Evolutionary conservation across 345 rosid genomes (phyloP), one percentile per base, ranked within the genome.

Genomic region (Eucalyptus polyanthemos): DNA sequence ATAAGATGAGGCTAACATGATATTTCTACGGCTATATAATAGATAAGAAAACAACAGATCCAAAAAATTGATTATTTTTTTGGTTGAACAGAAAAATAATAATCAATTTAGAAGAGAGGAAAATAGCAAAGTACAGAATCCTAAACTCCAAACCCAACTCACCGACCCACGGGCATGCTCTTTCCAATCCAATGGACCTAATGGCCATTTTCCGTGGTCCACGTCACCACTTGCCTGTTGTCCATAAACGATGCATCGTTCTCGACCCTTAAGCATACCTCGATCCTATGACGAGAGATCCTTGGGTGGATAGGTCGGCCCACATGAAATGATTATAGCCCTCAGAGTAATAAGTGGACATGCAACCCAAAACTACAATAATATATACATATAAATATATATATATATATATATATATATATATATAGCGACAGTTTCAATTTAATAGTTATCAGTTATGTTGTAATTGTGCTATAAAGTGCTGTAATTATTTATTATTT

Each of bases 271-370:
- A 58, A 24, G 65, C 0, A 58, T 6, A 58, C 0, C 7, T 50
- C 19, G 0, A 50, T 50, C 7, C 24, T 19, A 17, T 53, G 24
- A 53, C 0, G 4, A 53, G 14, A 24, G 65, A 10, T 58, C 7
- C 27, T 24, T 1, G 14, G 2, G 6, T 58, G 65, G 14, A 56
- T 24, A 25, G n/a, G 14, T 24, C 7, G 65, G 14, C 65, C 3
- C 65, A 1, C 14, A 11, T 5, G 29, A 10, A 2, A 10, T 58
- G n/a, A 22, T 58, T 58, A 9, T 50, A 50, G 3, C 8, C 0
- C 14, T 4, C 21, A 1, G 8, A 50, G 19, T 16, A 50, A 16
- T 51, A 3, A 4, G 14, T 25, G n/a, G n/a, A 58, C n/a, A 2
- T 25, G 14, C 5, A 5, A 12, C 17, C 53, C 19, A 56, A 56